Conservation (phyloP, 805 yeast species). For the Ogataea paraovalis region DNA sequence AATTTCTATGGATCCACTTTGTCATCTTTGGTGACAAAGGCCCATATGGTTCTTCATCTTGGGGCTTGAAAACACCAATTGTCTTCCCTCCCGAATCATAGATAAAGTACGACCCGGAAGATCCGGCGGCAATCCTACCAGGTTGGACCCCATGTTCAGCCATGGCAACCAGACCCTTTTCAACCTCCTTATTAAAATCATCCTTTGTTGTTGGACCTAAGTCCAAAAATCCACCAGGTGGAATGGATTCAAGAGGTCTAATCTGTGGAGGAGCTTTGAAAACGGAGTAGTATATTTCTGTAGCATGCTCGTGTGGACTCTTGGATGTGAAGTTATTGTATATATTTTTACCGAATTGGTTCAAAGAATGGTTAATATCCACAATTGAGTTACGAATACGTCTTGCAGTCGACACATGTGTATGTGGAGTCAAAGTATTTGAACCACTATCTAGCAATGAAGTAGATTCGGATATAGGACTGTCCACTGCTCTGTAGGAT, state of each 20-base stretch:
- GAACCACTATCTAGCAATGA: not conserved
- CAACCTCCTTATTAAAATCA: conserved; percentile 38
- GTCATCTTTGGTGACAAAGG: conserved; percentile 77
- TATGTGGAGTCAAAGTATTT: not conserved
- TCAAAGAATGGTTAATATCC: conserved; percentile 9
- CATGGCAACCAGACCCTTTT: conserved; percentile 44
- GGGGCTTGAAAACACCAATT: conserved; percentile 69
- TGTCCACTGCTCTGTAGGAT: not conserved
- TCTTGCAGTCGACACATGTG: not conserved
- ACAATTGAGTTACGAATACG: not conserved
- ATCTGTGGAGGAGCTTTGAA: conserved; percentile 40
- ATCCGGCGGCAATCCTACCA: conserved; percentile 54
- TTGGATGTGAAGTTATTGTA: conserved; percentile 7
- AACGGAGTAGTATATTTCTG: conserved; percentile 52
- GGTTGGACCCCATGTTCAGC: conserved; percentile 41
- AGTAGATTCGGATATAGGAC: not conserved
- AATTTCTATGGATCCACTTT: conserved; percentile 70
- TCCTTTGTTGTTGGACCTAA: conserved; percentile 25
- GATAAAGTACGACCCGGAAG: conserved; percentile 68
- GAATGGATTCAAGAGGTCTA: conserved; percentile 25
- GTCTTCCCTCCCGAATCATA: conserved; percentile 33
- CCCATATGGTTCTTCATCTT: conserved; percentile 79
- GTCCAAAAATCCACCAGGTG: conserved; percentile 22
- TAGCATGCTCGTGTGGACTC: conserved; percentile 21
- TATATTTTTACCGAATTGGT: conserved; percentile 15